phyloP scores from a whole-genome alignment of 129 eudicot species.

The Solidago caesia region DNA sequence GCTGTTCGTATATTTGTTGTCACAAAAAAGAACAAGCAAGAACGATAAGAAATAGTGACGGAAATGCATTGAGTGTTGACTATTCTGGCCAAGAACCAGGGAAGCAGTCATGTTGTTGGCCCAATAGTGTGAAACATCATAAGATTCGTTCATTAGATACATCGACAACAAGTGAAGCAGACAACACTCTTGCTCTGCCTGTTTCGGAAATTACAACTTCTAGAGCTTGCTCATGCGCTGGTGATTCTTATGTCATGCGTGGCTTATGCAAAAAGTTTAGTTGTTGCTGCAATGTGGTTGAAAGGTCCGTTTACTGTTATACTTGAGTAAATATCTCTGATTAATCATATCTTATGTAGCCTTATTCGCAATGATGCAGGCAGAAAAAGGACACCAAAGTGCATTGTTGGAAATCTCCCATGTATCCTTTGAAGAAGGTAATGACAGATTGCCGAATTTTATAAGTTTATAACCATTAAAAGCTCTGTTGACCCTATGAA shows the following conservation, averaged over 20 bases:
- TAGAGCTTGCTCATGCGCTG: conserved; percentile 38
- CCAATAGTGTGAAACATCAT: conserved; percentile 34
- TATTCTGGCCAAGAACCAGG: conserved; percentile 37
- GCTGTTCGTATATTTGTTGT: conserved; percentile 40
- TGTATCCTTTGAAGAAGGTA: conserved; percentile 72
- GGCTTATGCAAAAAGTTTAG: conserved; percentile 35
- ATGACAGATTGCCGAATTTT: not conserved
- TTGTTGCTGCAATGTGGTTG: conserved; percentile 36
- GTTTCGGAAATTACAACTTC: conserved; percentile 35
- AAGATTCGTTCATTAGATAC: conserved; percentile 45
- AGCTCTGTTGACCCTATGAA: not conserved
- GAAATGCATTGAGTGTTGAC: conserved; percentile 63
- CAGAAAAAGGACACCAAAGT: conserved; percentile 48
- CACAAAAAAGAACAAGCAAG: conserved; percentile 43
- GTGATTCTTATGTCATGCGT: conserved; percentile 36
- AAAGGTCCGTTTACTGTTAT: conserved; percentile 36
- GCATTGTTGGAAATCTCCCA: conserved; percentile 75
- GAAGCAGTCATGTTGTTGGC: conserved; percentile 46
- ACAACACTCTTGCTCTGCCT: conserved; percentile 38
- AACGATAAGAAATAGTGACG: conserved; percentile 70
- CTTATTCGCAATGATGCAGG: conserved; percentile 27
- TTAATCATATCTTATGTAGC: conserved; percentile 13
- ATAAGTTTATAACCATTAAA: not conserved
- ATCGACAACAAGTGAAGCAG: conserved; percentile 30
- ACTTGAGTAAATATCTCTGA: not conserved